Evolutionary conservation across 164 flowering plant species (phyloP), one percentile per base, ranked within the genome.

Genomic region (Magnolia changhungtana): DNA sequence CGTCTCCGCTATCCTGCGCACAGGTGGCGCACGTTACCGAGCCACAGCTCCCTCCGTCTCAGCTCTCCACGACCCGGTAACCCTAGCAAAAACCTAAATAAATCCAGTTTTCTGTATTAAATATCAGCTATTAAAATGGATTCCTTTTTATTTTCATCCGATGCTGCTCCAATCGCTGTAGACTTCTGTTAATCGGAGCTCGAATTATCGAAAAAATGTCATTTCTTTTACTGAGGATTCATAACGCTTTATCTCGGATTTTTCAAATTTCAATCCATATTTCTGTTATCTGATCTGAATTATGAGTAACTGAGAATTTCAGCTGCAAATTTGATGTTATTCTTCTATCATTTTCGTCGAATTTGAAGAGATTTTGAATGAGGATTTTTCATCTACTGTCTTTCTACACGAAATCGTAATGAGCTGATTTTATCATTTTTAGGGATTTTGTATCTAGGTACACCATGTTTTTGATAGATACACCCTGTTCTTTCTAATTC

Each of bases 1-100:
- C 69, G 83, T 85, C 78, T 79, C 89, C 24, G 78, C 85, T n/a
- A 11, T 87, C 74, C 85, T 90, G 50, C 85, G 88, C 78, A 27
- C 65, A 74, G 80, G 82, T 14, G 82, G 80, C 82, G 65, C 83
- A 0, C 79, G 81, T 13, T 31, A 66, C 81, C 81, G 85, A 1
- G 69, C n/a, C 74, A 75, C 80, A 24, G 83, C 84, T 16, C 85
- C 86, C 8, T 63, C 86, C 4, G 11, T 81, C 49, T 51, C 82
- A 65, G 79, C 75, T 20, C 55, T 78, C 74, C 6, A 65, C 66
- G 75, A 78, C 29, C 73, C 79, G 85, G 89, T 87, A 81, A 51
- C 18, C 18, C 61, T 16, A 55, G 45, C 45, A 37, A 37, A 37
- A 37, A 3, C 61, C 61, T 55, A 11, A 9, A 55, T 9, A 16